Evolutionary conservation across 2,329 filamentous ascomycete species (phyloP).

Genomic region (Colletotrichum agaves): DNA sequence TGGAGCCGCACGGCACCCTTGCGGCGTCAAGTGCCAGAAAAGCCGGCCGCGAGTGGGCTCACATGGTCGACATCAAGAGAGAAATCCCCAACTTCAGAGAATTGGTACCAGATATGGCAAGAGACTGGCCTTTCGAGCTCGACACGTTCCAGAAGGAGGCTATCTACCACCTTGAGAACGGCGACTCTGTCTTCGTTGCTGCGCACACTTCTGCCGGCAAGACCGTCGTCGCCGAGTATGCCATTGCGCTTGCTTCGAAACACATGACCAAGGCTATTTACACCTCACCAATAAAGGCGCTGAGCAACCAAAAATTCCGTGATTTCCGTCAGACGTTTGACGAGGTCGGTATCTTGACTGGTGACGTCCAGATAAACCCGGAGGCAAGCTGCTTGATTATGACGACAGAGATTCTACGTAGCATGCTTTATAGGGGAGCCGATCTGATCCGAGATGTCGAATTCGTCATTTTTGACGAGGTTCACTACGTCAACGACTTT

Average conservation of each 20-base stretch:
- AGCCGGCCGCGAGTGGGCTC: constrained; percentile 90
- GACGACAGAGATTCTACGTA: constrained; percentile 97
- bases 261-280: constrained; percentile 99
- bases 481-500: constrained; percentile 97
- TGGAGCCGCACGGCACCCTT: constrained; percentile 85
- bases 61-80: constrained; percentile 96
- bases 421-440: constrained; percentile 97
- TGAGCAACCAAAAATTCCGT: constrained; percentile 98
- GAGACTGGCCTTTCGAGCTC: constrained; percentile 95
- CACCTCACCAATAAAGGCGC: constrained; percentile 96
- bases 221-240: constrained; percentile 97
- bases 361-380: constrained; percentile 96
- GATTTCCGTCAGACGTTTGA: constrained; percentile 93
- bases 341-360: constrained; percentile 95
- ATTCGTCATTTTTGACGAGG: constrained; percentile 98
- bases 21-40: constrained; percentile 77
- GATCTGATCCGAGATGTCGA: constrained; percentile 97
- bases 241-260: constrained; percentile 93
- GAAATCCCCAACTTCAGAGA: constrained; percentile 95
- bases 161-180: constrained; percentile 95
- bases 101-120: constrained; percentile 94
- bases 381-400: constrained; percentile 99
- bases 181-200: constrained; percentile 97
- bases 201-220: constrained; percentile 98
- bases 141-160: constrained; percentile 99